Evolutionary conservation across 352 stramenopile species (phyloP), one percentile per base, ranked within the genome.

Genomic region (Phytophthora tubulina): DNA sequence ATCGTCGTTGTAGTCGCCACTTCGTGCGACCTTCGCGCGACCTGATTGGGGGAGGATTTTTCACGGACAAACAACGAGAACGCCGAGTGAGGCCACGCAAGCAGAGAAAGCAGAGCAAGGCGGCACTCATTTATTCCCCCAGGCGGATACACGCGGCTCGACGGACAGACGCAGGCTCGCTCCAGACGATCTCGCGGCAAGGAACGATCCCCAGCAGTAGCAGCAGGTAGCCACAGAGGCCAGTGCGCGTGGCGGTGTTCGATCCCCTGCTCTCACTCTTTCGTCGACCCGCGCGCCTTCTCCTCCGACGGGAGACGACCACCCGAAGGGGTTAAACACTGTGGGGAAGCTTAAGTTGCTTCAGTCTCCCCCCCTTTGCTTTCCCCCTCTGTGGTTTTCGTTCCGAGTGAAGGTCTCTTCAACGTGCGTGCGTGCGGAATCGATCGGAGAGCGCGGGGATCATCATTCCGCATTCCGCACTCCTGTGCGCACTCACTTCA

Each of bases 21-120:
- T 56, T 63, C 21, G 21, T 27, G 21, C 49, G 52, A 63, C 50
- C 9, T 73, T 63, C 39, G 32, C 27, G 58, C 52, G 55, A 73
- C 42, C 57, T 17, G 17, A 41, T 33, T 14, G 58, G 66, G 72
- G 67, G 68, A 67, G 62, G 62, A 73, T 76, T 79, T 76, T 64
- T 64, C 48, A 53, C 72, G 59, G 50, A 71, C 72, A 80, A 70
- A 80, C 69, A 78, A 80, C 73, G 44, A 79, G 41, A 72, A 70
- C 50, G 64, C 14, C 51, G 41, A 72, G 68, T 64, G 63, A 77
- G 54, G 45, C 73, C 68, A 77, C 59, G 57, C 56, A 75, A 79
- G 67, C 68, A 67, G 67, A 72, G 72, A 74, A 58, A 79, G 63
- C 46, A 46, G 58, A 75, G 56, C 49, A 63, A 70, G 60, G 49